Evolutionary conservation across 257 asterid species (phyloP).

Genomic region (Coffea eugenioides): DNA sequence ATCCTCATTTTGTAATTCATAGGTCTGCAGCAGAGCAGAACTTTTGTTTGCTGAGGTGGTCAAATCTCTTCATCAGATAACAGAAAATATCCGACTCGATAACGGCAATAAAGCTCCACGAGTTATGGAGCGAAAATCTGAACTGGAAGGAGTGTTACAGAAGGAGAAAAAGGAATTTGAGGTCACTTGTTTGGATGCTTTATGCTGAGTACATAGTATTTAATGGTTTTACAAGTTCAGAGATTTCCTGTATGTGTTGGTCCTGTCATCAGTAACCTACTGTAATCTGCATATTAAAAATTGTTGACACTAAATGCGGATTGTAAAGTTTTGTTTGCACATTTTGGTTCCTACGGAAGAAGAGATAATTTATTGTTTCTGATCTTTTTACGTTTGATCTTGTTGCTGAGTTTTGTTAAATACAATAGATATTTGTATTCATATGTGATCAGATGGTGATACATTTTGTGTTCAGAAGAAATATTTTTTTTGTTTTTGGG

Average conservation of each 20-base stretch:
- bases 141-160: slow-evolving; percentile 52
- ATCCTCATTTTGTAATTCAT: slow-evolving; percentile 21
- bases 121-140: slow-evolving; percentile 41
- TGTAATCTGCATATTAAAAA: neutral
- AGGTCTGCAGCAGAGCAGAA: slow-evolving; percentile 53
- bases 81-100: slow-evolving; percentile 32
- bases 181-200: slow-evolving; percentile 36
- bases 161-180: slow-evolving; percentile 66
- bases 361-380: neutral
- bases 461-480: neutral
- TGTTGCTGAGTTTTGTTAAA: neutral
- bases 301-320: neutral
- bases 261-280: neutral
- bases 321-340: neutral
- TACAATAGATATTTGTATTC: too few relatives aligned
- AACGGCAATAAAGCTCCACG: slow-evolving; percentile 36
- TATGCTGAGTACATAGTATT: neutral
- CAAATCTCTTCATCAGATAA: slow-evolving; percentile 48
- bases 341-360: neutral
- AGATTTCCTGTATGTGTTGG: neutral
- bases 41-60: slow-evolving; percentile 54
- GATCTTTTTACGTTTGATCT: neutral
- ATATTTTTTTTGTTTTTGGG: neutral
- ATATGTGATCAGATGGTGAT: neutral
- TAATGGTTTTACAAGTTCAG: neutral